phyloP scores from a whole-genome alignment of 2,329 filamentous ascomycete genomes.

The Colletotrichum lentis region DNA sequence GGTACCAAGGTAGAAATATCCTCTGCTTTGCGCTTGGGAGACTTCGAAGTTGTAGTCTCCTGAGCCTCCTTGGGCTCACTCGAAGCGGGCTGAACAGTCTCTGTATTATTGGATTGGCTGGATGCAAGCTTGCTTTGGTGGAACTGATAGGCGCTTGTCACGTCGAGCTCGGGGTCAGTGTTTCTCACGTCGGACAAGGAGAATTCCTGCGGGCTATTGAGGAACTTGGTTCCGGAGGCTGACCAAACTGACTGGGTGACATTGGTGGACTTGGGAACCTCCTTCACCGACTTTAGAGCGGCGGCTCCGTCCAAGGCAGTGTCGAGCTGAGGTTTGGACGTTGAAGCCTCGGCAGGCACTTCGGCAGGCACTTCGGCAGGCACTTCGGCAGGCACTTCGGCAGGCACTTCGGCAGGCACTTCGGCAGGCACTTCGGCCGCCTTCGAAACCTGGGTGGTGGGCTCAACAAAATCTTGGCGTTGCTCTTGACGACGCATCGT shows the following conservation, averaged over 20 bases:
- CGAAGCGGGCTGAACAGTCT: not conserved
- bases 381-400: not conserved
- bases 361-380: conserved; percentile 1
- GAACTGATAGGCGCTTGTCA: conserved; percentile 37
- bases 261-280: conserved; percentile 20
- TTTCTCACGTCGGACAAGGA: not conserved
- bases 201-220: conserved; percentile 23
- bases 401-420: not conserved
- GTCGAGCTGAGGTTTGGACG: not conserved
- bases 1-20: conserved; percentile 42
- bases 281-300: not conserved
- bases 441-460: not conserved
- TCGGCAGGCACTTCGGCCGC: not conserved
- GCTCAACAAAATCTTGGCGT: not conserved
- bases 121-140: conserved; percentile 36
- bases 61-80: not conserved
- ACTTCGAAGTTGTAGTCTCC: not conserved
- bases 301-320: not conserved
- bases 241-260: conserved; percentile 29
- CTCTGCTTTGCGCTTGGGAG: conserved; percentile 47
- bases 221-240: conserved; percentile 30
- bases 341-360: not conserved
- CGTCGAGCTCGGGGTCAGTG: conserved; percentile 34
- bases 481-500: not conserved
- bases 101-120: not conserved